phyloP scores from a whole-genome alignment of 345 rosid genomes.

The Gossypium mustelinum region DNA sequence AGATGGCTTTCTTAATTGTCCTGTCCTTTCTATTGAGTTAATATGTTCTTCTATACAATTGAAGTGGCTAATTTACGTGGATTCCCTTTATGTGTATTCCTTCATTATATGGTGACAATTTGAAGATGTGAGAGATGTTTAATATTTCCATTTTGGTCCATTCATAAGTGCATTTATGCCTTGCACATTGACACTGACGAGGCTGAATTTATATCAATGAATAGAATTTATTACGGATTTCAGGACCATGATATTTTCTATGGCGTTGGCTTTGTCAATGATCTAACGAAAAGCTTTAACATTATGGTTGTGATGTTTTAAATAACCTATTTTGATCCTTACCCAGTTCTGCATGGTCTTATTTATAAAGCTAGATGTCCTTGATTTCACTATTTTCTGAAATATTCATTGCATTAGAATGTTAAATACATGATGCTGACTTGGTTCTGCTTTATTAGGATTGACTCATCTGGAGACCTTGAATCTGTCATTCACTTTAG shows the following conservation, averaged over 20 bases:
- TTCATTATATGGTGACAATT: background rate
- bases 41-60: background rate
- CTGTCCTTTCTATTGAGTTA: too few relatives aligned
- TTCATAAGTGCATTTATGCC: background rate
- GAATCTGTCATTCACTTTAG: constrained; percentile 50
- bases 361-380: background rate
- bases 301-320: background rate
- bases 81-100: background rate
- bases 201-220: background rate
- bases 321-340: background rate
- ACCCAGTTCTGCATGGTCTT: background rate
- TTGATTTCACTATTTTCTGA: constrained; percentile 7
- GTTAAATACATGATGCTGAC: background rate
- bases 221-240: background rate
- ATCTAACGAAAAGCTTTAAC: background rate
- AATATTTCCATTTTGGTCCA: background rate
- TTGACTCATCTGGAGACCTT: constrained; percentile 49
- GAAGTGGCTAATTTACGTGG: background rate
- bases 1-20: background rate
- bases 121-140: background rate
- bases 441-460: constrained; percentile 26
- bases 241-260: background rate
- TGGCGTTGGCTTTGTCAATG: background rate
- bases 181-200: background rate
- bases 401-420: background rate